Base-by-base conservation (phyloP, 2,329 filamentous ascomycete genomes). In the Grosmannia huntii region DNA sequence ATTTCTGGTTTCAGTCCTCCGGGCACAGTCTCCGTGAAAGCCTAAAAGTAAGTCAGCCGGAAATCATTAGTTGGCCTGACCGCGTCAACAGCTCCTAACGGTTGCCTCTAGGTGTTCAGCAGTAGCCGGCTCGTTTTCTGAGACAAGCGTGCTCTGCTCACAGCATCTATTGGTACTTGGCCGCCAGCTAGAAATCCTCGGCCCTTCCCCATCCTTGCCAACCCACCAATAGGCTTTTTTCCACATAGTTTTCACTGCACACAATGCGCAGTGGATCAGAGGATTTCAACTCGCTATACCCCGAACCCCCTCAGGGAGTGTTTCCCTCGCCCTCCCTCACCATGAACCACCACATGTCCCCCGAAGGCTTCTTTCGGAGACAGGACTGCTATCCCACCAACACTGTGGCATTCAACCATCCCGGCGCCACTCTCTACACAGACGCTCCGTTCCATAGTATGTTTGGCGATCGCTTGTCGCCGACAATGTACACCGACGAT, bases 401-500 rank as follows among this genome's bases (percentile, higher is more conserved):
- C 19, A 69, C 72, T 27, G 72, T 78, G 60, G 70, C 69, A 38
- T 80, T 76, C 66, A 75, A 78, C 57, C 27, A 55, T 28, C 69
- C n/a, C 10, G 9, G 72, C 28, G 66, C 72, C 36, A 61, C 71
- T 12, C 65, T 80, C 56, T 83, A 79, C 68, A 63, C 75, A 31
- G 78, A 79, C 21, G 60, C 69, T 62, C 61, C 68, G 60, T 66
- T 65, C 62, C 71, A 63, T 64, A 76, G 74, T 68, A 68, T 78
- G 62, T 75, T 79, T 64, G 71, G 55, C 65, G 70, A 69, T 64
- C 72, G 72, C 62, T 69, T 73, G 59, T 81, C 78, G 11, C 78
- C 78, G 10, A 69, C 71, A 59, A 70, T 75, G 62, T 80, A 76
- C 63, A 65, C 70, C 23, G 80, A 82, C 49, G 79, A 82, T 56